Evolutionary conservation across 208 protist genomes (phyloP).

Genomic region (Leishmania aethiopica): DNA sequence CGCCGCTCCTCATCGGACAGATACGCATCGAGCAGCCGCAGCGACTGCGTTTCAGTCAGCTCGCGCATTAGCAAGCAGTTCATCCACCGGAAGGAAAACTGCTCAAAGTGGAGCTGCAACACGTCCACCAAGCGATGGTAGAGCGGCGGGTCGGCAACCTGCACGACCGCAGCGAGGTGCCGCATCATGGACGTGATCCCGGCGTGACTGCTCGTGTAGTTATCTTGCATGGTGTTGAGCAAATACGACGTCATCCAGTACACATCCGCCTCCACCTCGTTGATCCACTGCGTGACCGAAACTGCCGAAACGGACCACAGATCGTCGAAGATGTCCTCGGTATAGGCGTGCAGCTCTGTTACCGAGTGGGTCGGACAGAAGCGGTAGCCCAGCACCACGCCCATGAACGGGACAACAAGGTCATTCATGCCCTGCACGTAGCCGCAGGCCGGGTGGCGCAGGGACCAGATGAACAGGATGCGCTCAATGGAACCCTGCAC

Average conservation of each 20-base stretch:
- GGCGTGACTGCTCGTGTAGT: conserved; percentile 91
- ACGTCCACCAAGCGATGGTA: conserved; percentile 54
- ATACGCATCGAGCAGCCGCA: conserved; percentile 91
- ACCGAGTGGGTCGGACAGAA: conserved; percentile 57
- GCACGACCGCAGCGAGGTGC: conserved; percentile 74
- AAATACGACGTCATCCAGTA: conserved; percentile 92
- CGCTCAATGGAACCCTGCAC: conserved; percentile 82
- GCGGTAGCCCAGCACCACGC: conserved; percentile 69
- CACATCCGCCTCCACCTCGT: conserved; percentile 88
- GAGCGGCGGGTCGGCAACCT: conserved; percentile 58
- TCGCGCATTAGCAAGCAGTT: conserved; percentile 93
- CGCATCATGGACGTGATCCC: conserved; percentile 90
- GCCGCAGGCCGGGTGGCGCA: conserved; percentile 93
- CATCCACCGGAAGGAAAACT: conserved; percentile 94
- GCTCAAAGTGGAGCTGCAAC: conserved; percentile 66
- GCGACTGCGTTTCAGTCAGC: conserved; percentile 66
- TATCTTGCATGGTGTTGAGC: conserved; percentile 86
- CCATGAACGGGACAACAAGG: conserved; percentile 91
- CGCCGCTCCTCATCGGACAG: conserved; percentile 74
- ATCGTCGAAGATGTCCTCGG: conserved; percentile 34
- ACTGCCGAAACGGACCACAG: conserved; percentile 43
- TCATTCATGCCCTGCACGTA: conserved; percentile 97
- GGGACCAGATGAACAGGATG: conserved; percentile 93
- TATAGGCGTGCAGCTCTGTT: conserved; percentile 48
- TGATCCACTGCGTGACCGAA: conserved; percentile 49